A percentile compares a stretch with the other conserved stretches of the same genome.
Evolutionary conservation across 1,284 basidiomycete genomes (phyloP).

Genomic region (Puccinia polysora): DNA sequence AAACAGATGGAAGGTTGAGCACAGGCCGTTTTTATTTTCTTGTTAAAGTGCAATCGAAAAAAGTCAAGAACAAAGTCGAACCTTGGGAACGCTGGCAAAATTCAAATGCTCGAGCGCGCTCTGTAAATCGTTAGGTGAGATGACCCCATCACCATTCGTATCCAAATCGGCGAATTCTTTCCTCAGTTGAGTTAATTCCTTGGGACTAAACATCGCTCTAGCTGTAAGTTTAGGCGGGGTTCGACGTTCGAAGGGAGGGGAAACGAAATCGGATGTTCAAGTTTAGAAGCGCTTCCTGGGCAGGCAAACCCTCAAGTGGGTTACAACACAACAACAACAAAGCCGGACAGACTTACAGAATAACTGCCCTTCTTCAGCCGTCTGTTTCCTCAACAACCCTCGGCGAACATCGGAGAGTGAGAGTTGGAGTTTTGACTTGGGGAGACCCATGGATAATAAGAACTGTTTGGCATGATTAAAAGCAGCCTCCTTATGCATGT

Average conservation of each 20-base stretch:
- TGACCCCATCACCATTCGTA: slow-evolving; percentile 34
- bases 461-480: slow-evolving; percentile 57
- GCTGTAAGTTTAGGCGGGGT: background rate
- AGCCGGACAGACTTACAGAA: slow-evolving; percentile 24
- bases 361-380: slow-evolving; percentile 40
- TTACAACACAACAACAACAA: background rate
- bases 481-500: slow-evolving; percentile 61
- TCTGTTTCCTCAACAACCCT: slow-evolving; percentile 43
- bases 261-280: background rate
- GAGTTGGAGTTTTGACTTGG: slow-evolving; percentile 47
- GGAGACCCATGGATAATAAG: slow-evolving; percentile 54
- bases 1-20: background rate
- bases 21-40: no score
- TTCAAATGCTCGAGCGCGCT: slow-evolving; percentile 39
- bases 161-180: slow-evolving; percentile 42
- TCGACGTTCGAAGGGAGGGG: background rate
- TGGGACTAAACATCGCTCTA: slow-evolving; percentile 43
- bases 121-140: slow-evolving; percentile 26
- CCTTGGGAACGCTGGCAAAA: slow-evolving; percentile 34
- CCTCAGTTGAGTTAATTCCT: slow-evolving; percentile 41
- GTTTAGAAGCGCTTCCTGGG: no score
- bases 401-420: slow-evolving; percentile 33
- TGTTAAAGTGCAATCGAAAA: background rate
- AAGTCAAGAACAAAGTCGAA: background rate
- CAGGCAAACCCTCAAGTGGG: no score